Conservation (phyloP, 176 grass and related monocot species). For the Panicum miliaceum region DNA sequence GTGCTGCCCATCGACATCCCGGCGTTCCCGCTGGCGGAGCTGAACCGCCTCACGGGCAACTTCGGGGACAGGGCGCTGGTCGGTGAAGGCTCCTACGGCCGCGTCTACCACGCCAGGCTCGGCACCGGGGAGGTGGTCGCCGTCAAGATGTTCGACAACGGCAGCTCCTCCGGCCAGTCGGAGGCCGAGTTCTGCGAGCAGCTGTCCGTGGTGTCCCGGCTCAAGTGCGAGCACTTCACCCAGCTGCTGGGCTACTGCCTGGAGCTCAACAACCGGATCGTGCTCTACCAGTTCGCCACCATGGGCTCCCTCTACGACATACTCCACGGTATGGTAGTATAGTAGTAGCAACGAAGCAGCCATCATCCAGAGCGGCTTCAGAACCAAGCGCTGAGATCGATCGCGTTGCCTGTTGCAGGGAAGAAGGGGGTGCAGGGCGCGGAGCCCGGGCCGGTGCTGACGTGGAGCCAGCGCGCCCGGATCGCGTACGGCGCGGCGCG, state of each 20-base stretch:
- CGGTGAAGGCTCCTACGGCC: constrained; percentile 91
- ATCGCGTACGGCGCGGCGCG: constrained; percentile 77
- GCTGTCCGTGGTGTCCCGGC: constrained; percentile 69
- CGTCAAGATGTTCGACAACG: constrained; percentile 83
- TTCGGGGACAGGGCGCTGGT: constrained; percentile 73
- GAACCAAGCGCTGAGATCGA: background rate
- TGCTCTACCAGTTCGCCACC: constrained; percentile 82
- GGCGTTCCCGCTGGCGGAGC: constrained; percentile 60
- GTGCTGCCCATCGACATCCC: constrained; percentile 78
- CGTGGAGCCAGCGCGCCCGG: constrained; percentile 71
- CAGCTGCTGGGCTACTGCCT: constrained; percentile 86
- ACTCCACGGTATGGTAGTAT: constrained; percentile 68
- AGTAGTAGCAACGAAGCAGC: too few species aligned
- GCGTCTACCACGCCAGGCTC: constrained; percentile 80
- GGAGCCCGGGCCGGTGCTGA: constrained; percentile 67
- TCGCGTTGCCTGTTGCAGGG: constrained; percentile 34
- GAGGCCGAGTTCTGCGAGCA: constrained; percentile 80
- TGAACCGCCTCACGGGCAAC: constrained; percentile 70
- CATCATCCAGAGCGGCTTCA: background rate
- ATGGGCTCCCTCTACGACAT: constrained; percentile 86
- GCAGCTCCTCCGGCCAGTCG: constrained; percentile 61
- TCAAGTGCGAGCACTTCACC: constrained; percentile 78
- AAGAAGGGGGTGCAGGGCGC: constrained; percentile 90
- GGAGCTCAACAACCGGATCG: constrained; percentile 78
- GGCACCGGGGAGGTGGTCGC: constrained; percentile 60